Base-by-base conservation (phyloP, 768 basidiomycete species). In the Leucosporidium yakuticum region DNA sequence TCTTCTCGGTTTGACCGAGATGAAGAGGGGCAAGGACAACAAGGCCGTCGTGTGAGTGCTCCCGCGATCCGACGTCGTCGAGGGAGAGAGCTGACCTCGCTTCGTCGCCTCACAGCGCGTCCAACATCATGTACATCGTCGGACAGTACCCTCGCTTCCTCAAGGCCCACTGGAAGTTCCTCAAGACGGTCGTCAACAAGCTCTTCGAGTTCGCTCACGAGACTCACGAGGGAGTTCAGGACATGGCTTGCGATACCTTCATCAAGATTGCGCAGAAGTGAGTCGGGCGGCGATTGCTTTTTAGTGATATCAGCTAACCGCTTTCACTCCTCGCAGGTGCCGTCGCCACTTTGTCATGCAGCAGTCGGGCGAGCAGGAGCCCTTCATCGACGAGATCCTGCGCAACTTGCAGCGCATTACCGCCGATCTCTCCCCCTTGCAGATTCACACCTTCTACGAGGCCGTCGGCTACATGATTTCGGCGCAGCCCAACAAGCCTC, bases 151-250 rank as follows among this genome's bases (percentile, higher is more conserved):
- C 96, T 55, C 87, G 96, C 47, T 99, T 98, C 86, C 86, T 99
- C 76, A 98, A 97, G 79, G 96, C 96, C 23, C 96, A 99, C 79
- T 99, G 96, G 96, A 99, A 98, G 81, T 99, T 99, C 85, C 82
- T 99, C 77, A 99, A 99, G 57, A 98, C 96, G 3, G 96, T 99
- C 63, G 95, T 99, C 70, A 99, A 98, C 82, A 99, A 99, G 80
- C 83, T 98, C 11, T 99, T 98, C 79, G 96, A 99, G 78, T 99
- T 99, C 79, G 98, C 98, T 93, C 96, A 99, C 79, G 95, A 99
- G 81, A 96, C 92, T 0, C 95, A 99, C 76, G 96, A 99, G 82
- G 93, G 91, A 81, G 96, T 99, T 17, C 96, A 99, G 79, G 96
- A 99, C 81, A 99, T 99, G 96, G 96, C 96, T 56, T 99, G 96